Conservation (phyloP, 2,329 filamentous ascomycete species). For the Epicoccum sorghinum region DNA sequence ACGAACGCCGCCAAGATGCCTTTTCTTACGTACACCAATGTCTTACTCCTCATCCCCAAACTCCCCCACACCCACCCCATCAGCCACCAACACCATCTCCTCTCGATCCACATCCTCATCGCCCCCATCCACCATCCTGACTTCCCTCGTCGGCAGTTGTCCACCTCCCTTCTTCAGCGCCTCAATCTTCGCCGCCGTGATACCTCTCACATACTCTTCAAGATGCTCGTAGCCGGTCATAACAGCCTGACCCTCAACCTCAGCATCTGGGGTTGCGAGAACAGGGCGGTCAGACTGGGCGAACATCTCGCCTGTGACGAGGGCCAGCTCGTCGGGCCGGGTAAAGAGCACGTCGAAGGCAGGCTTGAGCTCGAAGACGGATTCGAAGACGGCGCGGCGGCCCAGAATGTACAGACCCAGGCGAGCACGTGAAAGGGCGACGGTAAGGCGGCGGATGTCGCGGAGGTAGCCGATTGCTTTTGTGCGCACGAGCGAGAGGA, state of each 20-base stretch:
- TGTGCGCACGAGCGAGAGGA: conserved; percentile 90
- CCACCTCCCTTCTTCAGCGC: conserved; percentile 56
- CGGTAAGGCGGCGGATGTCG: conserved; percentile 90
- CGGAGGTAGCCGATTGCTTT: conserved; percentile 89
- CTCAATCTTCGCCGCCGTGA: conserved; percentile 77
- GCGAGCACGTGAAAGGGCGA: conserved; percentile 89
- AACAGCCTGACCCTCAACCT: conserved; percentile 59
- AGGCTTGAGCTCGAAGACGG: conserved; percentile 83
- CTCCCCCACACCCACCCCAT: conserved; percentile 11
- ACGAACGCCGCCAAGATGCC: too few relatives aligned
- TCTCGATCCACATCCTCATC: conserved; percentile 36
- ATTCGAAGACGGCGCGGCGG: conserved; percentile 84
- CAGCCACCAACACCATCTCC: conserved; percentile 37
- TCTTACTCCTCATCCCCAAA: background rate
- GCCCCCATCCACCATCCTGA: conserved; percentile 41
- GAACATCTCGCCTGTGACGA: conserved; percentile 87
- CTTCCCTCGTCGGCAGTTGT: conserved; percentile 43
- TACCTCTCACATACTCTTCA: conserved; percentile 95
- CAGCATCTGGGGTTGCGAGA: conserved; percentile 34
- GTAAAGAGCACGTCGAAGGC: conserved; percentile 81
- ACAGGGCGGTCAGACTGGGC: conserved; percentile 63
- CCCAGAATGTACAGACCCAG: conserved; percentile 92
- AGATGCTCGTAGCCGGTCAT: conserved; percentile 95
- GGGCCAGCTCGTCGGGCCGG: conserved; percentile 78
- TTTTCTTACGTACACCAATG: too few relatives aligned